Base-by-base conservation (phyloP, 768 basidiomycete species). In the Tricholomella constricta region DNA sequence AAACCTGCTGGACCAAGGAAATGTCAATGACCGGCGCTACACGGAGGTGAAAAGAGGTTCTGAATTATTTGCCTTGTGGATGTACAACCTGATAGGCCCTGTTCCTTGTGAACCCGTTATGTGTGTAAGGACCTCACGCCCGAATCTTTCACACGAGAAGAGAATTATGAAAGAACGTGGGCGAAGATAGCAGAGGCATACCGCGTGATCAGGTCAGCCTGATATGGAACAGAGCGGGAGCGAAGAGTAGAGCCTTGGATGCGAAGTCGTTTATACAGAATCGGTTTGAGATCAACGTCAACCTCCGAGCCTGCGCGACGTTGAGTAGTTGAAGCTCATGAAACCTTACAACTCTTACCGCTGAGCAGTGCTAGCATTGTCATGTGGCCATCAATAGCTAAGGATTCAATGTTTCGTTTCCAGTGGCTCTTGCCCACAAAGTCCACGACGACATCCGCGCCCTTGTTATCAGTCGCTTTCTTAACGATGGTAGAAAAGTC, bases 161-260 rank as follows among this genome's bases (percentile, higher is more conserved):
- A 19, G 7, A 36, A 27, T 40, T 7, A 40, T 37, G 20, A 45
- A 34, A 10, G 20, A 45, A 34, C 12, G 7, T 19, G 4, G 49
- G 14, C 4, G 31, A 38, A n/a, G 34, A 22, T 4, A 15, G 29
- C 4, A 27, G 15, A 45, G 22, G 62, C 75, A 44, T 56, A 85
- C 88, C 76, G 77, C 37, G 69, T 65, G 50, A 91, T 79, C 45
- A 96, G 75, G 19, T 88, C 79, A 3, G 80, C 77, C 69, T 97
- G 93, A 68, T 96, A 97, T 56, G 79, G 74, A n/a, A 76, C 62
- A 22, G 82, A 79, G 40, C 91, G 83, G 26, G 87, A 83, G 20
- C 94, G 84, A 26, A 97, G 73, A 2, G 93, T 96, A 19, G 91
- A 91, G 19, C 94, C 94, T 69, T 93, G 86, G 45, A 98, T 86